Base-by-base conservation (phyloP, 2,329 filamentous ascomycete genomes). In the Raffaelea ambrosiae region DNA sequence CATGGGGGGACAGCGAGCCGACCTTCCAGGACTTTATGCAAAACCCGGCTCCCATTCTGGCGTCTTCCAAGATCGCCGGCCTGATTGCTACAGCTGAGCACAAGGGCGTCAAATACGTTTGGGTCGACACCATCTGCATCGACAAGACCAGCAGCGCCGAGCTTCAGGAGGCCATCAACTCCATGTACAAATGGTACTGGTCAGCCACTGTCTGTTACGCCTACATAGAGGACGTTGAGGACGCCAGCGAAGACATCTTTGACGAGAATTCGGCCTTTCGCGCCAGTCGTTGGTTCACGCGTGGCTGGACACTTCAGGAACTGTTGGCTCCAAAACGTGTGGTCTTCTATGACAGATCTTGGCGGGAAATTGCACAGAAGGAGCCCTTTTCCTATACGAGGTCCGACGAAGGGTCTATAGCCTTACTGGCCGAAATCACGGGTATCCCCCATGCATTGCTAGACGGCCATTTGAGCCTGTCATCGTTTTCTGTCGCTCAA, bases 251-350 rank as follows among this genome's bases (percentile, higher is more conserved):
- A 18, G 20, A 8, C 18, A 19, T 19, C 1, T n/a, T 7, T 3
- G 19, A 13, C 2, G 44, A 29, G 7, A 5, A 7, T n/a, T 22
- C 31, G 7, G 13, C 13, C 0, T 43, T 52, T 16, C 20, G 36
- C 5, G 53, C 83, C 83, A n/a, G n/a, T n/a, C n/a, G n/a, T n/a
- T n/a, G n/a, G n/a, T n/a, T n/a, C n/a, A n/a, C n/a, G n/a, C n/a
- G n/a, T n/a, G n/a, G n/a, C n/a, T n/a, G n/a, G n/a, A n/a, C n/a
- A n/a, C n/a, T n/a, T n/a, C n/a, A n/a, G 59, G 80, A 87, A 61
- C 80, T 84, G 0, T 70, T 88, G 8, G 84, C 64, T 0, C 63
- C 63, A 1, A 8, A 7, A 1, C 40, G 53, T 0, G 18, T 66
- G 1, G 23, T 50, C 3, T 66, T 69, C 48, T 66, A 40, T 39